Evolutionary conservation across 768 basidiomycete genomes (phyloP).

Genomic region (Serendipita indica): DNA sequence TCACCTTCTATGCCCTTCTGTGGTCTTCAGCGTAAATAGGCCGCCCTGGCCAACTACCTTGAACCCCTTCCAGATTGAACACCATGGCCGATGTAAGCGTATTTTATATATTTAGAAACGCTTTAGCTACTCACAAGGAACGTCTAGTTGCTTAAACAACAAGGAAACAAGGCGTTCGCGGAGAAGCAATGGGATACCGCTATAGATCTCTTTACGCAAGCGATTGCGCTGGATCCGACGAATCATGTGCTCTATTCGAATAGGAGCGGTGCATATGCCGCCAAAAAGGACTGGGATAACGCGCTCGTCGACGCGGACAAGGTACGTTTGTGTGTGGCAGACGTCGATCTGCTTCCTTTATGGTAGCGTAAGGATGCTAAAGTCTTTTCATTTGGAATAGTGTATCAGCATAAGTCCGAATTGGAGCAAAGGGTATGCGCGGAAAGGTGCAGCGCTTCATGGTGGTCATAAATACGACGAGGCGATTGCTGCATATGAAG

Average conservation of each 20-base stretch:
- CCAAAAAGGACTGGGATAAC: constrained; percentile 58
- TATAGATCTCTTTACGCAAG: constrained; percentile 67
- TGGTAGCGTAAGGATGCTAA: background rate
- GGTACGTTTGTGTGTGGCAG: constrained; percentile 33
- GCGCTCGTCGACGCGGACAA: constrained; percentile 84
- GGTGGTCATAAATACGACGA: constrained; percentile 66
- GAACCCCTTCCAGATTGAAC: background rate
- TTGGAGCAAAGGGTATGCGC: constrained; percentile 83
- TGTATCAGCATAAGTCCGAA: constrained; percentile 63
- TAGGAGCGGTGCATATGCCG: constrained; percentile 79
- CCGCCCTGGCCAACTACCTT: background rate
- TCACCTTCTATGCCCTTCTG: background rate
- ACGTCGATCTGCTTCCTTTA: background rate
- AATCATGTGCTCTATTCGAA: constrained; percentile 91
- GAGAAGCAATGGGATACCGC: constrained; percentile 87
- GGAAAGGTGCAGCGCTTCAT: constrained; percentile 88
- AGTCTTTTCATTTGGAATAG: constrained; percentile 25
- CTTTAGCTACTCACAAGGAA: background rate
- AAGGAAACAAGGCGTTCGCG: constrained; percentile 90
- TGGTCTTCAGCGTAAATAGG: background rate
- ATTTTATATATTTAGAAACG: background rate
- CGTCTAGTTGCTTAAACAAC: constrained; percentile 48
- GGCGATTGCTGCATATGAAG: constrained; percentile 70
- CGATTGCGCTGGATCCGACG: constrained; percentile 62
- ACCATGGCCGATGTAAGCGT: constrained; percentile 1